Evolutionary conservation across 495 filamentous ascomycete genomes (phyloP).

Genomic region (Aspergillus ostianus): DNA sequence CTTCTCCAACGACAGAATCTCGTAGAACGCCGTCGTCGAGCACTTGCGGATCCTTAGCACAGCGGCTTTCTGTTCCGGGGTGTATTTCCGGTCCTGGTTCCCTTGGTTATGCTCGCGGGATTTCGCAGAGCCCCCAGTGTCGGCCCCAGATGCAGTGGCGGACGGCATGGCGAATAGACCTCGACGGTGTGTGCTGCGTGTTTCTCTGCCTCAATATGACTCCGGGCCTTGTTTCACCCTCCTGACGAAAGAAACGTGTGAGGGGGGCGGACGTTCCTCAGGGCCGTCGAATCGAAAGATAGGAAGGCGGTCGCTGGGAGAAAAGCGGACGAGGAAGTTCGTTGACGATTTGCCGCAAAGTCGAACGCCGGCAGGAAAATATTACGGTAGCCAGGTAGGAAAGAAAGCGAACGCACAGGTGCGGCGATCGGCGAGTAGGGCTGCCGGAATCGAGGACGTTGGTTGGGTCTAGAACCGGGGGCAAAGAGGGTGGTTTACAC

Average conservation of each 20-base stretch:
- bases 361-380: no score
- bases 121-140: conserved; percentile 62
- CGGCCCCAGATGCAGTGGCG: conserved; percentile 71
- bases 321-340: not conserved
- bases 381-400: no score
- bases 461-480: conserved; percentile 11
- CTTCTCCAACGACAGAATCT: conserved; percentile 77
- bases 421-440: conserved; percentile 9
- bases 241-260: not conserved
- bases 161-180: conserved; percentile 62
- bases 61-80: conserved; percentile 82
- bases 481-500: conserved; percentile 6
- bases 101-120: conserved; percentile 89
- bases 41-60: conserved; percentile 86
- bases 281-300: not conserved
- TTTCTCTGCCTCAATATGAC: not conserved
- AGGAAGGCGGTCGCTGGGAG: not conserved
- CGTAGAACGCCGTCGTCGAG: conserved; percentile 84
- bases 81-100: conserved; percentile 86
- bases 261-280: no score
- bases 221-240: not conserved
- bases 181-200: not conserved
- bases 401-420: not conserved
- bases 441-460: not conserved
- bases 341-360: no score